A percentile compares a stretch with the other conserved stretches of the same genome.
phyloP scores from a whole-genome alignment of 2,329 filamentous ascomycete genomes.

The Fusarium falciforme region DNA sequence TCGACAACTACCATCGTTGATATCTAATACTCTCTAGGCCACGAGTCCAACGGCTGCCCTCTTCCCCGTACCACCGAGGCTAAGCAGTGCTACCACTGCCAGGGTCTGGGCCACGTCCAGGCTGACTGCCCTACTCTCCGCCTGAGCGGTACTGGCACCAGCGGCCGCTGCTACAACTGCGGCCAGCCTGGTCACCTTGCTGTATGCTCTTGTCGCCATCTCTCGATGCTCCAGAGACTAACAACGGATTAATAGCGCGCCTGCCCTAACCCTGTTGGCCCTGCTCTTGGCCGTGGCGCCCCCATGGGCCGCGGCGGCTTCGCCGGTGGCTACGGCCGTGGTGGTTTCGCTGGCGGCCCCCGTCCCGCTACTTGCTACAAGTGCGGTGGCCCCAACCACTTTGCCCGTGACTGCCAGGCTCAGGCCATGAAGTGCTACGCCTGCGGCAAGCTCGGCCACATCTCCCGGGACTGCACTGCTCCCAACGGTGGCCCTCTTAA shows the following conservation, averaged over 20 bases:
- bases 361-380: conserved; percentile 79
- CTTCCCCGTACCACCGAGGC: conserved; percentile 96
- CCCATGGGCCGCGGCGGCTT: conserved; percentile 79
- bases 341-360: conserved; percentile 78
- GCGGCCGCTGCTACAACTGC: conserved; percentile 96
- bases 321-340: conserved; percentile 71
- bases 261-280: conserved; percentile 80
- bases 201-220: conserved; percentile 61
- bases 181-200: conserved; percentile 93
- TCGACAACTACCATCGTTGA: neutral
- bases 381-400: conserved; percentile 93
- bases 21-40: conserved; percentile 60
- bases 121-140: conserved; percentile 98
- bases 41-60: conserved; percentile 98
- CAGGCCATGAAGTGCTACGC: conserved; percentile 99
- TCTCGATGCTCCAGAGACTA: conserved; percentile 13
- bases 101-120: conserved; percentile 97
- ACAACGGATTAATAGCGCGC: conserved; percentile 67
- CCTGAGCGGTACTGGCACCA: conserved; percentile 82
- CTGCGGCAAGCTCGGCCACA: conserved; percentile 94
- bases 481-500: conserved; percentile 96
- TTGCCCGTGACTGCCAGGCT: conserved; percentile 97
- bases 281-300: conserved; percentile 72
- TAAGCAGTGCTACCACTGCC: conserved; percentile 99
- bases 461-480: conserved; percentile 92